Percentiles rank a stretch among this genome's conserved stretches.
These are phyloP conservation scores for Paspalum vaginatum DNA, from an alignment of 176 grass and related monocot species.

Conservation along the genomic window DNA sequence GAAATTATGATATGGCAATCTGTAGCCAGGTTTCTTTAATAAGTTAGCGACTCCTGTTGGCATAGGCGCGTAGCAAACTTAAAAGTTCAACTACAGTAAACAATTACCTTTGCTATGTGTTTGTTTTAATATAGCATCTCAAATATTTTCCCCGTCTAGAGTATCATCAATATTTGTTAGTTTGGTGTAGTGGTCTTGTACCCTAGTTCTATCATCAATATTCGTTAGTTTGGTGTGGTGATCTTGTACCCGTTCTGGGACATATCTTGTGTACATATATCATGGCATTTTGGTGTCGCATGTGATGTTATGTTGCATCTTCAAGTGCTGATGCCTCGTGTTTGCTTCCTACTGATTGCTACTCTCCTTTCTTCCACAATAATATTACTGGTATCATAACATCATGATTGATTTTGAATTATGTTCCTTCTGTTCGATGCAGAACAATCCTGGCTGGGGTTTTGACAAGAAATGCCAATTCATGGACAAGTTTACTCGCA, in stretches of 20 bases:
- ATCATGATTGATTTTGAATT: not conserved
- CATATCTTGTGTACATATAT: not conserved
- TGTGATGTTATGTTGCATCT: not conserved
- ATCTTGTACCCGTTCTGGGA: conserved; percentile 1
- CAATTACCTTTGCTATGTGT: not conserved
- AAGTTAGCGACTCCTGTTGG: not conserved
- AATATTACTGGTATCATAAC: not conserved
- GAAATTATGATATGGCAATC: not conserved
- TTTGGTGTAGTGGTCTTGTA: not conserved
- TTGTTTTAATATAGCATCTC: not conserved
- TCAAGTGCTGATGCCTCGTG: not conserved
- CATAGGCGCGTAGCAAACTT: not conserved
- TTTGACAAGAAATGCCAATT: conserved; percentile 88
- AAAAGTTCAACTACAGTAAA: not conserved
- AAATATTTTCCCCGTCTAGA: not conserved
- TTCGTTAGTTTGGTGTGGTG: not conserved
- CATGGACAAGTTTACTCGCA: conserved; percentile 86
- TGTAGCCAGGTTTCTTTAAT: not conserved
- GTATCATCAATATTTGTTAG: not conserved
- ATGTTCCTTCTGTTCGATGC: conserved; percentile 35
- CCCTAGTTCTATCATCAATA: not conserved
- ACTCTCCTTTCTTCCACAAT: not conserved
- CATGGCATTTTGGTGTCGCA: not conserved
- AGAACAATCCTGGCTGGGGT: conserved; percentile 88
- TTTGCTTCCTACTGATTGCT: conserved; percentile 5